These are phyloP conservation scores for Ophiostoma ips DNA, from an alignment of 2,329 filamentous ascomycete species.

Conservation along the genomic window DNA sequence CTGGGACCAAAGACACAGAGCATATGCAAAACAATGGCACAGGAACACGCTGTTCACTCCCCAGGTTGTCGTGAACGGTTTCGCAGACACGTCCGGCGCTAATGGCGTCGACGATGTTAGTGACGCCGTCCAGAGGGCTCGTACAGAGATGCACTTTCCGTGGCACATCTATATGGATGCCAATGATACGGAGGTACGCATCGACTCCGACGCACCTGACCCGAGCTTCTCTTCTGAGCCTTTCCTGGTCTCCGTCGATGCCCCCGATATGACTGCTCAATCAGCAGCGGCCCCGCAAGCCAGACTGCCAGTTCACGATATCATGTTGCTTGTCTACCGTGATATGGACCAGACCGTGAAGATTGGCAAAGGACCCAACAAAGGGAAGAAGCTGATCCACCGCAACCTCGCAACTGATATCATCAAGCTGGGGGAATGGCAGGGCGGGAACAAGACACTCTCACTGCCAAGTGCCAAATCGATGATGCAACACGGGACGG, in stretches of 20 bases:
- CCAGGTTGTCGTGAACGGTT: constrained; percentile 20
- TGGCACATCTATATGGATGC: constrained; percentile 18
- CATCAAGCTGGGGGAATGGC: constrained; percentile 23
- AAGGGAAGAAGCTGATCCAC: constrained; percentile 23
- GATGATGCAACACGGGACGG: background rate
- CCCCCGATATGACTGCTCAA: background rate
- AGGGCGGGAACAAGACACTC: constrained; percentile 19
- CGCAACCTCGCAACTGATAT: constrained; percentile 20
- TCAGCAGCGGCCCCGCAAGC: background rate
- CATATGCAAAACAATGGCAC: constrained; percentile 21
- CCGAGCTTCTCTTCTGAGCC: background rate
- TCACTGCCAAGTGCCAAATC: constrained; percentile 15
- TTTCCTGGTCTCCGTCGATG: background rate
- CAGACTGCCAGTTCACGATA: background rate
- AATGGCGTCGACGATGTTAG: background rate
- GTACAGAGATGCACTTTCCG: constrained; percentile 4
- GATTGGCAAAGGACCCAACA: constrained; percentile 21
- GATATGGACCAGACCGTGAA: constrained; percentile 13
- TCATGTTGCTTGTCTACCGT: background rate
- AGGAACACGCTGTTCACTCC: constrained; percentile 21
- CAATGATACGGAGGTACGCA: constrained; percentile 15
- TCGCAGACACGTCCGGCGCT: constrained; percentile 13
- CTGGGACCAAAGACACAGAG: constrained; percentile 22
- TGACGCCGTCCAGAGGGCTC: constrained; percentile 10
- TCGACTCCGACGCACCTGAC: constrained; percentile 12